Base-by-base conservation (phyloP, 2,329 filamentous ascomycete species). In the Pseudogymnoascus sp. region DNA sequence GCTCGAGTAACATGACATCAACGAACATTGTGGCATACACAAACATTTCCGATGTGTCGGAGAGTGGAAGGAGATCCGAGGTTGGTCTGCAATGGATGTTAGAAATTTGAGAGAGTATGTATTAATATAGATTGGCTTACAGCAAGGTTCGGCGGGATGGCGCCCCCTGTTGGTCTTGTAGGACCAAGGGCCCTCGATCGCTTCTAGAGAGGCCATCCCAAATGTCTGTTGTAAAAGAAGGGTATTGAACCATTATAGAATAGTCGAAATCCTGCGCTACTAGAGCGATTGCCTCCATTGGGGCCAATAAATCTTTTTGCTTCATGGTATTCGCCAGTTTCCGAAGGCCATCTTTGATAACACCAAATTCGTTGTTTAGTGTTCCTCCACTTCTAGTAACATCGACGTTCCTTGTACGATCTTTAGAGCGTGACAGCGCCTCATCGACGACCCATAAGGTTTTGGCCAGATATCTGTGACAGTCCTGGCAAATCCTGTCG, bases 381-480 rank as follows among this genome's bases (percentile, higher is more conserved):
- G 77, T 70, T 50, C 80, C 79, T 42, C 9, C n/a, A 40, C 5
- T n/a, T n/a, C 35, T 5, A 15, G 35, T 37, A 37, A 37, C 13
- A 37, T n/a, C 35, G 35, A 6, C 13, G 35, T 37, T 37, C 13
- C 35, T 37, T 7, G n/a, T 5, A 37, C 35, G 13, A n/a, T 9
- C 37, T 40, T 38, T 19, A n/a, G 38, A 42, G 7, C 21, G 38
- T 59, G 77, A 70, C 44, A 69, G 67, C 5, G 78, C 62, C 42
- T 78, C 75, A n/a, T 81, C 77, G 9, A 83, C 73, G n/a, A 96
- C 84, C 92, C 93, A 97, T 74, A 90, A 88, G 0, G 87, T 82
- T 74, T 96, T 97, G 23, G 90, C 88, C 60, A 97, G 79, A 74
- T 96, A 90, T 1, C 93, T 83, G 69, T 96, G 91, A 1, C 91